These are phyloP conservation scores for Leccinellum albellum DNA, from an alignment of 768 basidiomycete genomes.

Conservation along the genomic window DNA sequence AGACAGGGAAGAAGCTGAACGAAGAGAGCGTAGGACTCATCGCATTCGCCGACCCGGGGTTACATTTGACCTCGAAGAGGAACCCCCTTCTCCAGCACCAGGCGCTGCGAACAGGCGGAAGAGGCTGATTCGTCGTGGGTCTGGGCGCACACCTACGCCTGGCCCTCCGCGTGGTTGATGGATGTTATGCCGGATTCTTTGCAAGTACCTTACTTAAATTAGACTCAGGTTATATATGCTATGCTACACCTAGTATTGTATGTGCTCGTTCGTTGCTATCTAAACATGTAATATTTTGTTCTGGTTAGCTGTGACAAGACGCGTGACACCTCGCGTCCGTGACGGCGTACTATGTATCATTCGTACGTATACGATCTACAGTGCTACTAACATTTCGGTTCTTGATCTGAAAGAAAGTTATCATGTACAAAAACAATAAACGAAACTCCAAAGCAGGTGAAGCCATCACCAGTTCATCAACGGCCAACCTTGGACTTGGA, in stretches of 20 bases:
- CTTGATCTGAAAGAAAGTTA: neutral
- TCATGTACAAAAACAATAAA: conserved; percentile 24
- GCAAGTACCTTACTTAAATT: conserved; percentile 28
- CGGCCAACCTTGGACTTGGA: neutral
- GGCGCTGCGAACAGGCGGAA: conserved; percentile 22
- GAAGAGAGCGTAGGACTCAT: conserved; percentile 36
- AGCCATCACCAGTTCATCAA: neutral
- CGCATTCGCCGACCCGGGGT: conserved; percentile 57
- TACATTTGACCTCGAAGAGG: conserved; percentile 60
- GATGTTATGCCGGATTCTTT: conserved; percentile 1
- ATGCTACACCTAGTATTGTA: conserved; percentile 27
- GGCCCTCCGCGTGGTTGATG: conserved; percentile 21
- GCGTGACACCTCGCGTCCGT: conserved; percentile 29
- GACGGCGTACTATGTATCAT: conserved; percentile 1
- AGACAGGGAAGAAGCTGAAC: conserved; percentile 55
- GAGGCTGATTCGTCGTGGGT: conserved; percentile 28
- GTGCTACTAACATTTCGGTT: neutral
- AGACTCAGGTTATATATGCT: conserved; percentile 26
- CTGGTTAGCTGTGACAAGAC: conserved; percentile 9
- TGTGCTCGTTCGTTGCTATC: conserved; percentile 21
- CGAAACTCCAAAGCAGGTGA: neutral
- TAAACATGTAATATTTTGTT: neutral
- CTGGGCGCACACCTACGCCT: conserved; percentile 20
- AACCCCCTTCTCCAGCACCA: conserved; percentile 40
- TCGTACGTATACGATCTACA: neutral